Percentiles rank a stretch among this genome's conserved stretches.
These are phyloP conservation scores for Daedalea quercina DNA, from an alignment of 768 basidiomycete species.

Conservation along the genomic window DNA sequence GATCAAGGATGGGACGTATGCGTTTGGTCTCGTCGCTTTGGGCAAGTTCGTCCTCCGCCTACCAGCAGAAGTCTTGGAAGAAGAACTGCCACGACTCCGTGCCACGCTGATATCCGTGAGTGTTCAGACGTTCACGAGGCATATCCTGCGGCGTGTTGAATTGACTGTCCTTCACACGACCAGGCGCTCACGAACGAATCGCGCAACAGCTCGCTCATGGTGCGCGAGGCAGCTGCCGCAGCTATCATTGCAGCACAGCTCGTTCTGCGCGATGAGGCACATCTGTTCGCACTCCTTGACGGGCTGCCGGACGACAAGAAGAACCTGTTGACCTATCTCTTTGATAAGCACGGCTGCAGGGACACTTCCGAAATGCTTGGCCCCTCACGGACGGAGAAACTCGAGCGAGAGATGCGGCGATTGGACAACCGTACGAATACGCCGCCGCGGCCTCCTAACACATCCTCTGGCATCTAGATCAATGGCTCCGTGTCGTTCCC, in stretches of 20 bases:
- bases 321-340: slow-evolving; percentile 82
- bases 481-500: not conserved
- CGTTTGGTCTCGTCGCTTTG: slow-evolving; percentile 78
- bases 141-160: not conserved
- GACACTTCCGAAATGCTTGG: slow-evolving; percentile 28
- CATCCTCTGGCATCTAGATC: not conserved
- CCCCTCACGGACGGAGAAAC: slow-evolving; percentile 53
- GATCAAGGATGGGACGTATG: slow-evolving; percentile 60
- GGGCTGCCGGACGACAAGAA: slow-evolving; percentile 87
- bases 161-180: not conserved
- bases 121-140: not conserved
- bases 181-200: slow-evolving; percentile 65
- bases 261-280: slow-evolving; percentile 75
- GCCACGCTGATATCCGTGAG: slow-evolving; percentile 63
- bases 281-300: slow-evolving; percentile 74
- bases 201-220: slow-evolving; percentile 49
- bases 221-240: slow-evolving; percentile 79
- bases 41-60: slow-evolving; percentile 79
- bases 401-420: slow-evolving; percentile 76
- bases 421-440: slow-evolving; percentile 77
- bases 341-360: slow-evolving; percentile 79
- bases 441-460: slow-evolving; percentile 37
- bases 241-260: slow-evolving; percentile 81
- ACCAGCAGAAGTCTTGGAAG: slow-evolving; percentile 80
- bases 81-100: slow-evolving; percentile 75